These are phyloP conservation scores for Lolium perenne DNA, from an alignment of 176 grass and related monocot genomes.

Conservation along the genomic window DNA sequence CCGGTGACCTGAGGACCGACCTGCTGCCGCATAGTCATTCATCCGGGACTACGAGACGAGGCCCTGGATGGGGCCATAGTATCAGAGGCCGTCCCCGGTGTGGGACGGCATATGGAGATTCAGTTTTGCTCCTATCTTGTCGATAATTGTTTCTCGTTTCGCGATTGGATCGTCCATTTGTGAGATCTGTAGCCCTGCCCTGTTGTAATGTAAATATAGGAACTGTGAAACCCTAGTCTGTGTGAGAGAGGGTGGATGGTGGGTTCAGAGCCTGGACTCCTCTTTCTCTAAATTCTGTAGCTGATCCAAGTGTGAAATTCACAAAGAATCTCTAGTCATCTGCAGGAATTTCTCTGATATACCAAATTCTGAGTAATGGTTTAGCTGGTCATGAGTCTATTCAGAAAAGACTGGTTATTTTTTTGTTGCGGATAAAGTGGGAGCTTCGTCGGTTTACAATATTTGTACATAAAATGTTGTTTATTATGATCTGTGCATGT, in stretches of 20 bases:
- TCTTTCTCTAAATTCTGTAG: constrained; percentile 1
- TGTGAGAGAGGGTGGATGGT: background rate
- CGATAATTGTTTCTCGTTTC: constrained; percentile 20
- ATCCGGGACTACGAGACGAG: background rate
- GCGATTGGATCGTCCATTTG: background rate
- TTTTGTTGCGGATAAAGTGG: no score
- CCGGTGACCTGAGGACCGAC: constrained; percentile 45
- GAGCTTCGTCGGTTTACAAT: no score
- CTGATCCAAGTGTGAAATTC: constrained; percentile 26
- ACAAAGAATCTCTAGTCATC: background rate
- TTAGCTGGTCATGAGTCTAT: background rate
- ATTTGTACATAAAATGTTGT: no score
- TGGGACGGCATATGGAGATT: background rate
- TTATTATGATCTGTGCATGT: background rate
- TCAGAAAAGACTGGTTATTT: no score
- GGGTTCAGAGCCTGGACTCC: background rate
- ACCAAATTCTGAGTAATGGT: background rate
- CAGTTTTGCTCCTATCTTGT: constrained; percentile 33
- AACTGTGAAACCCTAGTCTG: constrained; percentile 25
- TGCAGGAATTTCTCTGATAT: background rate
- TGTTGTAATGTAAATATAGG: constrained; percentile 51
- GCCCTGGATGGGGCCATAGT: background rate
- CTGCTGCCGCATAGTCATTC: background rate
- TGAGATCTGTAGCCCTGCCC: background rate
- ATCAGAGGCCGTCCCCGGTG: background rate